Percentiles rank a stretch among this genome's conserved stretches.
These are phyloP conservation scores for Irpex sp. DNA, from an alignment of 1,284 basidiomycete species.

Conservation along the genomic window DNA sequence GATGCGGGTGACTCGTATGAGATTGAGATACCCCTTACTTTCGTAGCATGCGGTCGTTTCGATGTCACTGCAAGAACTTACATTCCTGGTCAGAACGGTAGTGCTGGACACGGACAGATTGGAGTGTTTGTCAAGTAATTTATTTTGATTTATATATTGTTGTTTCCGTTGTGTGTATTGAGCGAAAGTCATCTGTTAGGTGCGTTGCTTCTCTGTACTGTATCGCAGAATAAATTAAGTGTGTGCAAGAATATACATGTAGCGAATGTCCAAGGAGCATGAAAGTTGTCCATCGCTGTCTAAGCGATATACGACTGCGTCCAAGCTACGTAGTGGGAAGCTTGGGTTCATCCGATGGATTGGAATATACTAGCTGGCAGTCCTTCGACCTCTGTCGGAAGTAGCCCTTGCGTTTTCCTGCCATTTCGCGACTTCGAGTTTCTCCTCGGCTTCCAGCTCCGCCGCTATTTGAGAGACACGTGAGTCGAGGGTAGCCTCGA, in stretches of 20 bases:
- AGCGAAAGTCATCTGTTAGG: too few relatives aligned
- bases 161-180: neutral
- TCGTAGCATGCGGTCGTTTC: conserved; percentile 73
- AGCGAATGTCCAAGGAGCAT: neutral
- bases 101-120: neutral
- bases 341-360: too few relatives aligned
- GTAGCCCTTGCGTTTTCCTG: conserved; percentile 23
- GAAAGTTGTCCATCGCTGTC: too few relatives aligned
- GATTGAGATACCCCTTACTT: conserved; percentile 62
- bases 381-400: neutral
- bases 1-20: conserved; percentile 48
- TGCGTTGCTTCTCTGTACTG: too few relatives aligned
- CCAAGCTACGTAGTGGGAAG: too few relatives aligned
- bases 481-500: conserved; percentile 37
- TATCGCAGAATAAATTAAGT: neutral
- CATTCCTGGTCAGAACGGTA: neutral
- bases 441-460: conserved; percentile 61
- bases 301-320: too few relatives aligned
- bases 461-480: conserved; percentile 52
- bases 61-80: conserved; percentile 39
- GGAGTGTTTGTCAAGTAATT: neutral
- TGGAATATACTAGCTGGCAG: conserved; percentile 14
- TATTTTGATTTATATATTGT: neutral
- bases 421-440: conserved; percentile 45
- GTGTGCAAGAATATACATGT: neutral